Conservation (phyloP, 352 stramenopile genomes). For the Salisapilia sapeloensis region DNA sequence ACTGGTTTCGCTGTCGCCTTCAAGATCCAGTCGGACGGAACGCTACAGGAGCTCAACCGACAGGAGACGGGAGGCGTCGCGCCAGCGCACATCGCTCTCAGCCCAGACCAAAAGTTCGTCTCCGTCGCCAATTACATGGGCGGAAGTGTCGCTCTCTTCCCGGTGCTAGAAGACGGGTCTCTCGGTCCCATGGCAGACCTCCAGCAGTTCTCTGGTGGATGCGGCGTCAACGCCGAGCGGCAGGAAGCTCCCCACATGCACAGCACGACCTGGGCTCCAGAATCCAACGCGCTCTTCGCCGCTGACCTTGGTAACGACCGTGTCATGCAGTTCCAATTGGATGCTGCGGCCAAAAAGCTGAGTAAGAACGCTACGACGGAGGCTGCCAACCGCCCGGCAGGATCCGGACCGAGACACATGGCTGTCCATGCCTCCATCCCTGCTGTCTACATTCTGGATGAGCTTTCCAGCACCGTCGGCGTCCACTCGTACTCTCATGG, state of each 20-base stretch:
- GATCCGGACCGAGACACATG: conserved; percentile 55
- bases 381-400: conserved; percentile 23
- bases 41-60: conserved; percentile 20
- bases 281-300: conserved; percentile 17
- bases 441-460: conserved; percentile 48
- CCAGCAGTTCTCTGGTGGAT: conserved; percentile 18
- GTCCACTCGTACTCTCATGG: conserved; percentile 30
- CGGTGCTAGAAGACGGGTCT: conserved; percentile 34
- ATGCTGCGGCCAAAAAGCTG: conserved; percentile 20
- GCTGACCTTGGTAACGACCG: conserved; percentile 56
- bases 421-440: conserved; percentile 30
- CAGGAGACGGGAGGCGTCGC: conserved; percentile 37
- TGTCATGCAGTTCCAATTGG: conserved; percentile 37
- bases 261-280: conserved; percentile 41
- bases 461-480: conserved; percentile 46
- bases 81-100: conserved; percentile 48
- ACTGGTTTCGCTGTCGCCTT: conserved; percentile 50
- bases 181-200: conserved; percentile 19
- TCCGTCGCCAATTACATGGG: conserved; percentile 61
- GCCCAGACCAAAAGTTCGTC: conserved; percentile 22
- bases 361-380: conserved; percentile 8
- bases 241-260: conserved; percentile 66
- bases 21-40: conserved; percentile 15
- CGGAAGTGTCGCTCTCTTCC: conserved; percentile 35
- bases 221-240: conserved; percentile 23